Base-by-base conservation (phyloP, 2,329 filamentous ascomycete species). In the Dissoconium aciculare region DNA sequence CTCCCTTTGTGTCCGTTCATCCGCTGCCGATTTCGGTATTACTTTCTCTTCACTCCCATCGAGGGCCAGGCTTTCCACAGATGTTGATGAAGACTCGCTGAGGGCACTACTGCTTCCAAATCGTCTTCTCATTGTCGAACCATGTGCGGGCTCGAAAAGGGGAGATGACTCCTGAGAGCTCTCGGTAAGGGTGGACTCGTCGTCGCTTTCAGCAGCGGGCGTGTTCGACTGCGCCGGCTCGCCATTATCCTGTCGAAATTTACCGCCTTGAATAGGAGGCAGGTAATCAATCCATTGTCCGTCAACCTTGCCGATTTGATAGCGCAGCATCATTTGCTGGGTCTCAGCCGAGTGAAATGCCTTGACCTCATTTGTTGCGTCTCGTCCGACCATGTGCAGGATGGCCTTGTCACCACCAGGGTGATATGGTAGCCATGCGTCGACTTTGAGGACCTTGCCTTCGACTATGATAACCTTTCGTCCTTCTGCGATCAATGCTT, bases 371-470 rank as follows among this genome's bases (percentile, higher is more conserved):
- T 94, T 85, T 8, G 87, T 94, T 30, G 83, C 87, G 39, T 55
- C 52, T 43, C 52, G 40, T 15, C 52, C 52, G 37, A 95, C 71
- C 83, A 94, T 89, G 52, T 98, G 89, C 52, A 73, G 64, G 41
- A 98, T 91, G 32, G 87, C 71, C 58, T 84, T 89, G 47, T 87
- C 76, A 44, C 89, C 89, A 34, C 89, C 89, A 9, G 89, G 89
- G 49, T 95, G 89, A 50, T 80, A 94, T 31, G 72, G 72, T 31
- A 91, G 61, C 82, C 84, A 98, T 23, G 77, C 67, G 55, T 95
- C 87, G 17, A 83, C 74, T 59, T 84, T 93, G 43, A 95, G 58
- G 6, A 94, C 84, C 46, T 74, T 71, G 36, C 73, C 67, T 44
- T 93, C 73, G 36, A 89, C 65, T 31, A 98, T 83, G 38, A 94